Conservation (phyloP, 2,329 filamentous ascomycete species). For the Aureobasidium lini region DNA sequence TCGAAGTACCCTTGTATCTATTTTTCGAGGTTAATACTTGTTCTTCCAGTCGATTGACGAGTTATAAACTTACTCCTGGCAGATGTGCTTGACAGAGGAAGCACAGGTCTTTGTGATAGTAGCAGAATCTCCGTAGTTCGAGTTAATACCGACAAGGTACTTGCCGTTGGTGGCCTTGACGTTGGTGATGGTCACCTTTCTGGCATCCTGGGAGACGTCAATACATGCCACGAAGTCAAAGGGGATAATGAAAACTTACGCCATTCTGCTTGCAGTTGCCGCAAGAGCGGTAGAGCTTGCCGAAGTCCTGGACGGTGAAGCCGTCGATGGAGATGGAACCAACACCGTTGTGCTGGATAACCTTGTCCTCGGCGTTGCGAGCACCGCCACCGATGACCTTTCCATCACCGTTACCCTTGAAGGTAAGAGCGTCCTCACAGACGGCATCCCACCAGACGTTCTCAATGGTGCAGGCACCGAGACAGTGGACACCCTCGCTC, state of each 20-base stretch:
- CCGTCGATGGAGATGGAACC: slow-evolving; percentile 33
- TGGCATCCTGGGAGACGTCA: slow-evolving; percentile 24
- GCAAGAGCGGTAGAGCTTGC: slow-evolving; percentile 45
- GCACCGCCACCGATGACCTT: slow-evolving; percentile 32
- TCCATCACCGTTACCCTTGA: slow-evolving; percentile 17
- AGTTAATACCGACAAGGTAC: slow-evolving; percentile 43
- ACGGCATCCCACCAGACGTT: slow-evolving; percentile 40
- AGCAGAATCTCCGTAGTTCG: slow-evolving; percentile 42
- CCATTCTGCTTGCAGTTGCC: slow-evolving; percentile 38
- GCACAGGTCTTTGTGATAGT: slow-evolving; percentile 36
- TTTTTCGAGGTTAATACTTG: neutral
- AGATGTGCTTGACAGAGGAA: slow-evolving; percentile 29
- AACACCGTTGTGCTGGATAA: slow-evolving; percentile 37
- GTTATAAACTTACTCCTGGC: slow-evolving; percentile 19
- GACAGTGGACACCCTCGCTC: slow-evolving; percentile 46
- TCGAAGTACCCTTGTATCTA: slow-evolving; percentile 27
- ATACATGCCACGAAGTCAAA: neutral
- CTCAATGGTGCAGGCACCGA: slow-evolving; percentile 40
- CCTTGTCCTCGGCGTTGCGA: slow-evolving; percentile 33
- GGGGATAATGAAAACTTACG: neutral
- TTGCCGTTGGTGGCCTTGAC: slow-evolving; percentile 36
- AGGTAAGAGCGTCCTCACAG: slow-evolving; percentile 34
- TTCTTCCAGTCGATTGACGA: neutral
- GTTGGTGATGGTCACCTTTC: slow-evolving; percentile 38
- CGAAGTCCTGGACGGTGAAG: slow-evolving; percentile 39